Conservation (phyloP, 495 filamentous ascomycete genomes). For the Podospora bellae-mahoneyi region DNA sequence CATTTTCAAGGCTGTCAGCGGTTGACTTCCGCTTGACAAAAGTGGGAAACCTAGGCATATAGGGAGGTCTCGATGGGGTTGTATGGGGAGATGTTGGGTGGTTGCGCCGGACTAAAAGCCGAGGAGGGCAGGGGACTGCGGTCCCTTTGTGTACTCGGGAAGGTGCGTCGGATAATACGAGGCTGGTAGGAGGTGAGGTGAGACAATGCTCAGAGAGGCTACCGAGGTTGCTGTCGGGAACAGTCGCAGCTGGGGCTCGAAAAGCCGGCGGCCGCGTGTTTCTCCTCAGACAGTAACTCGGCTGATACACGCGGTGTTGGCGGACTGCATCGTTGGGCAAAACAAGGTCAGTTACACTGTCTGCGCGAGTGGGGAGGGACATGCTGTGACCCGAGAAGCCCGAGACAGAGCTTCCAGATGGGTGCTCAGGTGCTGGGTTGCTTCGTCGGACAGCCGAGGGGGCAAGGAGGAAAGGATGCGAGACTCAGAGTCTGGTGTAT, state of each 20-base stretch:
- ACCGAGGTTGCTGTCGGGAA: neutral
- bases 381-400: constrained; percentile 13
- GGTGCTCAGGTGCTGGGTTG: neutral
- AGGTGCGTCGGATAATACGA: constrained; percentile 10
- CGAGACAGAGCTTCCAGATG: constrained; percentile 8
- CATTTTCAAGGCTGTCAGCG: constrained; percentile 49
- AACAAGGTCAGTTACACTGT: constrained; percentile 18
- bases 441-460: constrained; percentile 17
- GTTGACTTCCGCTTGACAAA: constrained; percentile 51
- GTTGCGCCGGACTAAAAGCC: neutral
- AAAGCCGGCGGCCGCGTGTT: constrained; percentile 3
- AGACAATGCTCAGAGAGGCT: neutral
- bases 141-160: constrained; percentile 7
- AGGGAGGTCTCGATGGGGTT: constrained; percentile 18
- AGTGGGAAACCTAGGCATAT: constrained; percentile 53
- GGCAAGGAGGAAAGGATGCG: constrained; percentile 5
- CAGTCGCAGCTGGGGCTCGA: constrained; percentile 9
- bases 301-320: constrained; percentile 19
- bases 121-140: neutral
- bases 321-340: constrained; percentile 25
- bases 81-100: neutral
- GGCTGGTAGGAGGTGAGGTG: constrained; percentile 6
- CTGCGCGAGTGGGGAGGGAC: constrained; percentile 10
- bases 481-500: neutral
- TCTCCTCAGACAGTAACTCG: constrained; percentile 16